Conservation (phyloP, 768 basidiomycete genomes). For the Russula sp. region DNA sequence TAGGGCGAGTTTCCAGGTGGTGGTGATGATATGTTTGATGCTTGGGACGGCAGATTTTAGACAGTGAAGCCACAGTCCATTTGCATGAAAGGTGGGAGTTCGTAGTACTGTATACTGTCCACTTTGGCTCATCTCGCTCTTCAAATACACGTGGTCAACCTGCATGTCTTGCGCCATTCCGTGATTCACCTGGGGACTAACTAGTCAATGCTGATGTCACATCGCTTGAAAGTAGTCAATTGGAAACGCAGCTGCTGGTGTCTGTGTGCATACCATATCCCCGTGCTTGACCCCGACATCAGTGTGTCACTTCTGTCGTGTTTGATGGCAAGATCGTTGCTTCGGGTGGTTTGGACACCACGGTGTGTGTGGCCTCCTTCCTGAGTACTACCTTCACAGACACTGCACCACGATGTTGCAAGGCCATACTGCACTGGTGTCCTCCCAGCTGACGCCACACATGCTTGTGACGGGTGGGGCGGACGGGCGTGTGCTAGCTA, state of each 20-base stretch:
- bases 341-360: conserved; percentile 95
- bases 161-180: neutral
- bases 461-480: conserved; percentile 87
- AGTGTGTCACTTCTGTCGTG: conserved; percentile 84
- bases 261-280: conserved; percentile 20
- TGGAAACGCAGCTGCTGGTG: conserved; percentile 22
- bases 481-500: conserved; percentile 78
- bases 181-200: neutral
- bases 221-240: conserved; percentile 17
- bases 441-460: conserved; percentile 38
- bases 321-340: conserved; percentile 89
- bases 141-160: conserved; percentile 19
- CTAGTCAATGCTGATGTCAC: neutral
- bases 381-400: neutral
- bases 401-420: conserved; percentile 20
- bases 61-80: no score
- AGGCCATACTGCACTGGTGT: conserved; percentile 21
- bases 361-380: conserved; percentile 65
- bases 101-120: no score
- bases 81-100: no score
- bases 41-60: no score
- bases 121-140: no score
- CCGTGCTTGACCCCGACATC: conserved; percentile 33
- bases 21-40: no score
- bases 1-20: no score